phyloP scores from a whole-genome alignment of 768 basidiomycete genomes.

The Tricholoma bakamatsutake region DNA sequence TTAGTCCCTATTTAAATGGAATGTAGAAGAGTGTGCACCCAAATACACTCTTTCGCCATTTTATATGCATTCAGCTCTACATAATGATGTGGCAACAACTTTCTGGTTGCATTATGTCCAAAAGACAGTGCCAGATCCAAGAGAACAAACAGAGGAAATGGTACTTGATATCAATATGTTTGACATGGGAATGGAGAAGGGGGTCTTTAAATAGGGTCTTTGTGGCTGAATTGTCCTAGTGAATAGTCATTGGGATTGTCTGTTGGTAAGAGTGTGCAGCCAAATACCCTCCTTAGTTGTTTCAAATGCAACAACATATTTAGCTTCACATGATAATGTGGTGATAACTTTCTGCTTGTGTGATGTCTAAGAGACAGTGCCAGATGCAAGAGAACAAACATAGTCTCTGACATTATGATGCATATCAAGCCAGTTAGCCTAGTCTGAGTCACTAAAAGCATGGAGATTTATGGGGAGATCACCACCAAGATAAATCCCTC shows the following conservation, averaged over 20 bases:
- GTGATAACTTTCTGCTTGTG: slow-evolving; percentile 4
- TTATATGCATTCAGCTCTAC: too few species aligned
- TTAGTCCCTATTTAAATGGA: too few species aligned
- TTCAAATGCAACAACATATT: slow-evolving; percentile 31
- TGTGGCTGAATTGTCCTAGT: slow-evolving; percentile 28
- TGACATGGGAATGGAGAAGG: slow-evolving; percentile 24
- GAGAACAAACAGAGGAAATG: slow-evolving; percentile 32
- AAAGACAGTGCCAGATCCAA: too few species aligned
- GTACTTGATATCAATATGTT: slow-evolving; percentile 35
- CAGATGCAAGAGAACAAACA: slow-evolving; percentile 12
- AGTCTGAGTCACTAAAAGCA: slow-evolving; percentile 18
- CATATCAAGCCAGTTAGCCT: slow-evolving; percentile 15
- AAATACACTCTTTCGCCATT: too few species aligned
- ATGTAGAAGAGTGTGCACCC: too few species aligned
- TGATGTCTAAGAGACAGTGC: slow-evolving; percentile 12
- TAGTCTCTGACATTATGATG: slow-evolving; percentile 14
- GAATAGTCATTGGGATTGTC: background rate
- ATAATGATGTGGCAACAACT: too few species aligned
- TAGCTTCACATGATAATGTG: slow-evolving; percentile 25
- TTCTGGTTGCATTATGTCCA: too few species aligned
- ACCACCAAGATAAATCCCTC: slow-evolving; percentile 11
- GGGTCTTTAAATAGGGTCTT: slow-evolving; percentile 27
- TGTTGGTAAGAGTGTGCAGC: slow-evolving; percentile 10
- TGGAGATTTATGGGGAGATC: slow-evolving; percentile 1
- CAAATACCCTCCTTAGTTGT: slow-evolving; percentile 13